A percentile compares a stretch with the other conserved stretches of the same genome.
phyloP scores from a whole-genome alignment of 2,329 filamentous ascomycete genomes.

The Bertia moriformis region DNA sequence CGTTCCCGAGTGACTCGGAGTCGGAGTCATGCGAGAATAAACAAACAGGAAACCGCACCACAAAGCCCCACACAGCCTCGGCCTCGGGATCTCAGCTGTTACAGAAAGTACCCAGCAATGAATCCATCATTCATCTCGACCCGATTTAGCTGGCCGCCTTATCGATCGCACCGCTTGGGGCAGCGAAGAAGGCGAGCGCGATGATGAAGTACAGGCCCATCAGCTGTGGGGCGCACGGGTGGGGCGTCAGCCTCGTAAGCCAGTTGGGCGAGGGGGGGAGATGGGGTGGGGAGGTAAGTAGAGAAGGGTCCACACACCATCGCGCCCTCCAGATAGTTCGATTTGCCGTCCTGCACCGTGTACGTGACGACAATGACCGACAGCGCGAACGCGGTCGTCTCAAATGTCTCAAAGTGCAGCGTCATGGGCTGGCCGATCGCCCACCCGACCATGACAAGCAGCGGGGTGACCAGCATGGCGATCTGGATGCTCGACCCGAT shows the following conservation, averaged over 20 bases:
- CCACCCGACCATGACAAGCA: constrained; percentile 70
- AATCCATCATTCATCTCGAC: too few relatives aligned
- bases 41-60: too few relatives aligned
- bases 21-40: too few relatives aligned
- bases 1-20: too few relatives aligned
- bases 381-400: constrained; percentile 65
- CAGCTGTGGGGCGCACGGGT: too few relatives aligned
- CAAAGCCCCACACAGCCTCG: too few relatives aligned
- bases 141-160: constrained; percentile 10
- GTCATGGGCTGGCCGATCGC: constrained; percentile 58
- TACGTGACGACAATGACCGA: constrained; percentile 64
- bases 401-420: constrained; percentile 67
- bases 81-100: too few relatives aligned
- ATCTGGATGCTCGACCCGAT: constrained; percentile 75
- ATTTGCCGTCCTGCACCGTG: constrained; percentile 67
- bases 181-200: constrained; percentile 45
- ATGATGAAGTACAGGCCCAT: constrained; percentile 42
- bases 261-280: constrained; percentile 5
- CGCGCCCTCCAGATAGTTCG: constrained; percentile 70
- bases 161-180: constrained; percentile 31
- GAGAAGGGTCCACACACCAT: constrained; percentile 34
- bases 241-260: too few relatives aligned
- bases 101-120: too few relatives aligned
- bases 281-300: background rate
- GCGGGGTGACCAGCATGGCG: constrained; percentile 66